phyloP scores from a whole-genome alignment of 257 asterid genomes.

The Solanum peruvianum region DNA sequence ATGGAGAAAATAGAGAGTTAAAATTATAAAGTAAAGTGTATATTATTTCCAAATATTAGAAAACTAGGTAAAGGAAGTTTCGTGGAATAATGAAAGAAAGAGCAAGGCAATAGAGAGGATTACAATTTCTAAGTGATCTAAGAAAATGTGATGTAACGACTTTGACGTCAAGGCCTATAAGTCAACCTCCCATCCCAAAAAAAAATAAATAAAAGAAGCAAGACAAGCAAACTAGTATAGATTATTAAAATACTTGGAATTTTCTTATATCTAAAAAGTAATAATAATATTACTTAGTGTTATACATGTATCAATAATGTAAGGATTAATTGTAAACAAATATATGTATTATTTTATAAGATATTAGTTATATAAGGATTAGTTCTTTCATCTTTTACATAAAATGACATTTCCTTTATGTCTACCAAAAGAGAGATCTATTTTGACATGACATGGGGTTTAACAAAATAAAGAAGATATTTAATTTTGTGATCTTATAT shows the following conservation, averaged over 20 bases:
- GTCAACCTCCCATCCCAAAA: conserved; percentile 9
- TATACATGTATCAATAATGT: background rate
- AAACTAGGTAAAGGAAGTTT: conserved; percentile 16
- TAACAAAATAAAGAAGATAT: too few species aligned
- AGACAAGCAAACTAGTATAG: background rate
- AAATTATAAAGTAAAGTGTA: background rate
- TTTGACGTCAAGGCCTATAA: conserved; percentile 27
- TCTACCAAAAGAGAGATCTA: too few species aligned
- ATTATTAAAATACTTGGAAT: background rate
- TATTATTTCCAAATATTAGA: background rate
- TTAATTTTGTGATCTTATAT: too few species aligned
- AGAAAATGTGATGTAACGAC: conserved; percentile 19
- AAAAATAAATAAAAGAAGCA: background rate
- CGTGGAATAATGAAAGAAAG: conserved; percentile 38
- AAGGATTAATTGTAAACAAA: rapidly evolving
- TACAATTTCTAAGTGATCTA: background rate
- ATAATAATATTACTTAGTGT: background rate
- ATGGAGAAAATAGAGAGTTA: background rate
- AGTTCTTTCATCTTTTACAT: background rate
- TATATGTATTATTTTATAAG: too few species aligned
- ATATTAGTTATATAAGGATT: too few species aligned
- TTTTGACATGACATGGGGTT: too few species aligned
- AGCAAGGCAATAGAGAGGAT: conserved; percentile 10
- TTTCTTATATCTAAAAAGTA: too few species aligned
- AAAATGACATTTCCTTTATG: too few species aligned